These are phyloP conservation scores for Gossypium davidsonii DNA, from an alignment of 441 rosid species.

Conservation along the genomic window DNA sequence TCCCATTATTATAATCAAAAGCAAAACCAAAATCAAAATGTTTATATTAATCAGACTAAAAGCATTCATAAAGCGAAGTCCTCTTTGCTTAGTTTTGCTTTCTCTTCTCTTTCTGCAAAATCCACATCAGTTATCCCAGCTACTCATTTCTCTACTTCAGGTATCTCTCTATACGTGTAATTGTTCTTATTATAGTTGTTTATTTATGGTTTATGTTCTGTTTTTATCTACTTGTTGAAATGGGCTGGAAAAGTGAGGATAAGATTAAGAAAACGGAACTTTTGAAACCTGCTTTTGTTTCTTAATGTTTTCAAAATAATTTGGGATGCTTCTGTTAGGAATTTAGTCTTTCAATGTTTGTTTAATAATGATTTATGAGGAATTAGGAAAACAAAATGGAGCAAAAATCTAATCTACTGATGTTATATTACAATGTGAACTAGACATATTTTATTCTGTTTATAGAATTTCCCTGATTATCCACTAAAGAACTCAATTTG, in stretches of 20 bases:
- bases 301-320: neutral
- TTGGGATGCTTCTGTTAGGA: neutral
- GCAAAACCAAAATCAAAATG: neutral
- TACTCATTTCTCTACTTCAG: constrained; percentile 37
- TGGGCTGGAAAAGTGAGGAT: neutral
- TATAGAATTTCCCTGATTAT: neutral
- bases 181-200: neutral
- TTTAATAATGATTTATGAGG: neutral
- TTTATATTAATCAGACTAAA: neutral
- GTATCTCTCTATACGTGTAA: constrained; percentile 21
- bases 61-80: neutral
- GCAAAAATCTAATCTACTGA: neutral
- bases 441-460: neutral
- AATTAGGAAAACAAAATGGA: neutral
- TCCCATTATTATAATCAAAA: neutral
- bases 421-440: neutral
- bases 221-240: neutral
- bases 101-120: constrained; percentile 16
- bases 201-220: neutral
- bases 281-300: neutral
- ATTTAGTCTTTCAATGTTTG: neutral
- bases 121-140: constrained; percentile 26
- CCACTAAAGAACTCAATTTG: neutral
- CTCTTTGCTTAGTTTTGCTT: constrained; percentile 12
- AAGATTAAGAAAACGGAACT: neutral